phyloP scores from a whole-genome alignment of 345 rosid species.

The Lagerstroemia speciosa region DNA sequence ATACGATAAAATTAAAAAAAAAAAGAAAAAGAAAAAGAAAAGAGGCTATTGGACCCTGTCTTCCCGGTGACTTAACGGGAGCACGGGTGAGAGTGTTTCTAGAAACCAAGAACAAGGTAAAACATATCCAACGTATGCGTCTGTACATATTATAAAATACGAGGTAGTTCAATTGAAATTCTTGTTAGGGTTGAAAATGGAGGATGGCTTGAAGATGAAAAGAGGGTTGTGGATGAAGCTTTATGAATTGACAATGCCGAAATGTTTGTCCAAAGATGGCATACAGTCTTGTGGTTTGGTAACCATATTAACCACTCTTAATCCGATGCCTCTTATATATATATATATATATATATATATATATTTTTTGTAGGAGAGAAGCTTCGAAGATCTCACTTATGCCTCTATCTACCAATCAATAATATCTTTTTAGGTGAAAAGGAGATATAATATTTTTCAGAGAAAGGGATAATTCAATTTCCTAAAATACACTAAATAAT shows the following conservation, averaged over 20 bases:
- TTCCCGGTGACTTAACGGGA: not conserved
- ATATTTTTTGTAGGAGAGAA: not conserved
- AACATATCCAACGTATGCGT: not conserved
- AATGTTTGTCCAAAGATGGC: slow-evolving; percentile 17
- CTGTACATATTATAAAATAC: not conserved
- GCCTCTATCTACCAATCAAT: not conserved
- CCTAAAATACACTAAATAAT: no score
- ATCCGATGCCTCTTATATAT: slow-evolving; percentile 10
- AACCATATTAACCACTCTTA: slow-evolving; percentile 49
- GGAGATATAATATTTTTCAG: no score
- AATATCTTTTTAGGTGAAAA: not conserved
- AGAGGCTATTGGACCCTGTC: no score
- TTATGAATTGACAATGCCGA: slow-evolving; percentile 14
- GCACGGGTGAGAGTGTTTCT: not conserved
- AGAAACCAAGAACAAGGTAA: not conserved
- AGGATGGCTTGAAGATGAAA: slow-evolving; percentile 7
- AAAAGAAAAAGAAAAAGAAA: no score
- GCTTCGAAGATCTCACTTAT: not conserved
- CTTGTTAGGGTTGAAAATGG: slow-evolving; percentile 53
- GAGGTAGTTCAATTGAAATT: slow-evolving; percentile 5
- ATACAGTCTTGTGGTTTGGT: slow-evolving; percentile 49
- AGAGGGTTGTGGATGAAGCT: not conserved
- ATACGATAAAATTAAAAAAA: no score
- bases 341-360: not conserved
- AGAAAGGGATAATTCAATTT: no score